Conservation (phyloP, 495 filamentous ascomycete genomes). For the Penicillium simplicissimum region DNA sequence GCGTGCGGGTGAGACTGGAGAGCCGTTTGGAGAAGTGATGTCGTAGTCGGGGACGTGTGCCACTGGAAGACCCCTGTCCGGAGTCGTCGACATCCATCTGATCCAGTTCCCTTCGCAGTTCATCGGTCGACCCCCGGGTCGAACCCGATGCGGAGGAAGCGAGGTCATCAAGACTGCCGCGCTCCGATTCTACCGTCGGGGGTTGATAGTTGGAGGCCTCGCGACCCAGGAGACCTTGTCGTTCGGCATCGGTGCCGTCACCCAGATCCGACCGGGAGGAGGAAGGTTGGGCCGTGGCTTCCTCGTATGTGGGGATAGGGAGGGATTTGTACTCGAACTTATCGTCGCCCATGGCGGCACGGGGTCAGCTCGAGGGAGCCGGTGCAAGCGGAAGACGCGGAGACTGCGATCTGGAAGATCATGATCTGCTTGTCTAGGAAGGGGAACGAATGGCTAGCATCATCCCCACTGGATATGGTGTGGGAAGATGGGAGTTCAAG, state of each 20-base stretch:
- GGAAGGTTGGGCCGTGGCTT: slow-evolving; percentile 67
- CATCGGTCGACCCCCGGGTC: slow-evolving; percentile 53
- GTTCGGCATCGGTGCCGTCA: slow-evolving; percentile 59
- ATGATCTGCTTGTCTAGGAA: slow-evolving; percentile 40
- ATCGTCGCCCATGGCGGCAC: slow-evolving; percentile 55
- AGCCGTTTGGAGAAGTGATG: slow-evolving; percentile 57
- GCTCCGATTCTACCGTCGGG: slow-evolving; percentile 72
- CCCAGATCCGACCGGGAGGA: slow-evolving; percentile 66
- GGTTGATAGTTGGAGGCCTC: slow-evolving; percentile 59
- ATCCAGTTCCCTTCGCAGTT: slow-evolving; percentile 75
- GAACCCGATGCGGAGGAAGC: slow-evolving; percentile 45
- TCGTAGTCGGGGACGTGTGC: slow-evolving; percentile 39
- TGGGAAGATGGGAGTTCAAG: slow-evolving; percentile 2
- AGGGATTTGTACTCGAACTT: slow-evolving; percentile 64
- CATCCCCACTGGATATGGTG: slow-evolving; percentile 21
- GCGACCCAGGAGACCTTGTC: slow-evolving; percentile 57
- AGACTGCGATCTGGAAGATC: slow-evolving; percentile 38
- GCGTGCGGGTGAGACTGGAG: slow-evolving; percentile 51
- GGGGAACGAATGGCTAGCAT: slow-evolving; percentile 40
- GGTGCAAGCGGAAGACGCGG: slow-evolving; percentile 33
- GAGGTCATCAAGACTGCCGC: slow-evolving; percentile 61
- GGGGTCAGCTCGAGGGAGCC: slow-evolving; percentile 38
- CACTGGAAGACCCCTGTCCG: slow-evolving; percentile 41
- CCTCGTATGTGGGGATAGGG: slow-evolving; percentile 94
- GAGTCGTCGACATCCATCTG: slow-evolving; percentile 89